phyloP scores from a whole-genome alignment of 768 basidiomycete species.

The Suillus lakei region DNA sequence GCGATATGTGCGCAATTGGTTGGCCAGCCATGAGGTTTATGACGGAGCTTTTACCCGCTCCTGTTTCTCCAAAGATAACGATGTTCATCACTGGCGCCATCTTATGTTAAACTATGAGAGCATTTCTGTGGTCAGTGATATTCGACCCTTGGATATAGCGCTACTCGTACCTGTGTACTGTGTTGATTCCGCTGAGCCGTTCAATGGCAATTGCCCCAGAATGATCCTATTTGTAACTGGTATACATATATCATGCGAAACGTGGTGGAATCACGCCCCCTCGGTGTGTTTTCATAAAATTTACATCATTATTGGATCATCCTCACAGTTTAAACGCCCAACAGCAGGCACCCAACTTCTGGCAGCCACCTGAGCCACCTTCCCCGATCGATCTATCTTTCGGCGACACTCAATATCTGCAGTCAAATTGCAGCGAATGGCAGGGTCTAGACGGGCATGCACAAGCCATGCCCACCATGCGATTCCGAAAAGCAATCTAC shows the following conservation, averaged over 20 bases:
- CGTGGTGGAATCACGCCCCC: background rate
- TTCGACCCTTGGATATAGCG: background rate
- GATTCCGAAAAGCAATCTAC: background rate
- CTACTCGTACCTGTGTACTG: background rate
- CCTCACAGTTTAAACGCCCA: background rate
- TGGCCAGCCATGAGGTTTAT: constrained; percentile 38
- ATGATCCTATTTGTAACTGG: background rate
- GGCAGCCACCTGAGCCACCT: no score
- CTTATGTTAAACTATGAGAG: background rate
- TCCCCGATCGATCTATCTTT: background rate
- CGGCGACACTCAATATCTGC: background rate
- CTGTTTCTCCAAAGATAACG: constrained; percentile 50
- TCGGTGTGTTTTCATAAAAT: background rate
- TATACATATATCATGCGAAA: constrained; percentile 1
- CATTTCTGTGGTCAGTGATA: background rate
- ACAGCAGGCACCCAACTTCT: background rate
- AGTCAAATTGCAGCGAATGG: background rate
- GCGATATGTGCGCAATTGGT: constrained; percentile 27
- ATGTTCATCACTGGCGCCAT: constrained; percentile 33
- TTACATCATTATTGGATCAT: background rate
- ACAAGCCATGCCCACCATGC: background rate
- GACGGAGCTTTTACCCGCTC: constrained; percentile 40
- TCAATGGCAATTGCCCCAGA: background rate
- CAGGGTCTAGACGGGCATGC: background rate
- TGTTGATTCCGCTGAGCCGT: background rate